Conservation (phyloP, 805 yeast genomes). For the Saturnispora serradocipensis region DNA sequence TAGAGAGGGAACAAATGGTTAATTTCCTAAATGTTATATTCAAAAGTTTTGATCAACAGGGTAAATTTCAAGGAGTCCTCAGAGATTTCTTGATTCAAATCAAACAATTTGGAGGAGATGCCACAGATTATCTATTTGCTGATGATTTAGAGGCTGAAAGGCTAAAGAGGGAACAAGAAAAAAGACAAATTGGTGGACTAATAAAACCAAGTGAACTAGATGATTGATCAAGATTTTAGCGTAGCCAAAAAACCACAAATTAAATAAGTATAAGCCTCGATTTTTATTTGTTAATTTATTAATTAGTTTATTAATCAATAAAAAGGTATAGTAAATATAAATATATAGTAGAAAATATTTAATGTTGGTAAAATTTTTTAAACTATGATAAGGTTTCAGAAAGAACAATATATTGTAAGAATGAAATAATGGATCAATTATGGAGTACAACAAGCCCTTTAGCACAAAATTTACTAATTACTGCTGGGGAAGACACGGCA, state of each 20-base stretch:
- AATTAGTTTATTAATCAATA: not conserved
- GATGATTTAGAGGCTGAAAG: slow-evolving; percentile 82
- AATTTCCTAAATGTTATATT: slow-evolving; percentile 75
- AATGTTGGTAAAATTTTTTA: not conserved
- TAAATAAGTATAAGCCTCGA: not conserved
- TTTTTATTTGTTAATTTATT: not conserved
- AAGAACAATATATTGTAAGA: not conserved
- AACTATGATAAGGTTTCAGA: not conserved
- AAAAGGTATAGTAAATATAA: not conserved
- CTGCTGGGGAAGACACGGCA: not conserved
- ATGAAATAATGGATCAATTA: not conserved
- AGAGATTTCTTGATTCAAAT: slow-evolving; percentile 96
- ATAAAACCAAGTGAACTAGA: slow-evolving; percentile 92
- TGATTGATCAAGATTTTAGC: slow-evolving; percentile 31
- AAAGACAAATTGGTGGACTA: slow-evolving; percentile 88
- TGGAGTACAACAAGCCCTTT: not conserved
- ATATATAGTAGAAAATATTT: too few relatives aligned
- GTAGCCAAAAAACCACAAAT: not conserved
- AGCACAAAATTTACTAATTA: not conserved
- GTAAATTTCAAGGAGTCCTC: slow-evolving; percentile 70
- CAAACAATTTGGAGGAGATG: slow-evolving; percentile 91
- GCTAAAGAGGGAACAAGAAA: slow-evolving; percentile 48
- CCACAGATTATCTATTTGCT: slow-evolving; percentile 88
- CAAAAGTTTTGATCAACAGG: slow-evolving; percentile 60
- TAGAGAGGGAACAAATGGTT: slow-evolving; percentile 73